Conservation (phyloP, 768 basidiomycete genomes). For the Trametes punicea region DNA sequence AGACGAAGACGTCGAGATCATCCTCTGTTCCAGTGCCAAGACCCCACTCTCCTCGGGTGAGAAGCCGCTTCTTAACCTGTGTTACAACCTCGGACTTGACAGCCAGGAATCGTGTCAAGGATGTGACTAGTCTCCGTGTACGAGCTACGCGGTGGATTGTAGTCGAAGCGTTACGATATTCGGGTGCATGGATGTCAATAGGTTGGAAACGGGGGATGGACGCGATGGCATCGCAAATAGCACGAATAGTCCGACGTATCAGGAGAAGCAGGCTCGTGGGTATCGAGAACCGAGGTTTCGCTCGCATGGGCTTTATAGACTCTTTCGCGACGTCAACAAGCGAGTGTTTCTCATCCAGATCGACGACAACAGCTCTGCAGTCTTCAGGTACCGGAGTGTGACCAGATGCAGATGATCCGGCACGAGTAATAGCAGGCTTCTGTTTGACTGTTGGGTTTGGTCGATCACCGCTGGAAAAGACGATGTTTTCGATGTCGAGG, state of each 20-base stretch:
- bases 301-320: neutral
- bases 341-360: neutral
- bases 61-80: constrained; percentile 72
- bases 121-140: constrained; percentile 74
- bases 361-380: neutral
- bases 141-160: constrained; percentile 78
- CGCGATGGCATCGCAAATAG: neutral
- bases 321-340: neutral
- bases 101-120: constrained; percentile 68
- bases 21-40: constrained; percentile 40
- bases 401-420: neutral
- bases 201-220: constrained; percentile 18
- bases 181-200: constrained; percentile 1
- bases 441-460: neutral
- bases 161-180: constrained; percentile 30
- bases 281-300: constrained; percentile 6
- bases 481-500: constrained; percentile 68
- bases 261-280: constrained; percentile 11
- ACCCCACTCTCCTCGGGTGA: constrained; percentile 36
- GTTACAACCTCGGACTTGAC: constrained; percentile 82
- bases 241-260: constrained; percentile 15
- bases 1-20: constrained; percentile 72
- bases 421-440: neutral
- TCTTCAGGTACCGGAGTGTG: neutral
- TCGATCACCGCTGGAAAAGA: constrained; percentile 39